Base-by-base conservation (phyloP, 2,329 filamentous ascomycete genomes). In the Ascomycota sp. region DNA sequence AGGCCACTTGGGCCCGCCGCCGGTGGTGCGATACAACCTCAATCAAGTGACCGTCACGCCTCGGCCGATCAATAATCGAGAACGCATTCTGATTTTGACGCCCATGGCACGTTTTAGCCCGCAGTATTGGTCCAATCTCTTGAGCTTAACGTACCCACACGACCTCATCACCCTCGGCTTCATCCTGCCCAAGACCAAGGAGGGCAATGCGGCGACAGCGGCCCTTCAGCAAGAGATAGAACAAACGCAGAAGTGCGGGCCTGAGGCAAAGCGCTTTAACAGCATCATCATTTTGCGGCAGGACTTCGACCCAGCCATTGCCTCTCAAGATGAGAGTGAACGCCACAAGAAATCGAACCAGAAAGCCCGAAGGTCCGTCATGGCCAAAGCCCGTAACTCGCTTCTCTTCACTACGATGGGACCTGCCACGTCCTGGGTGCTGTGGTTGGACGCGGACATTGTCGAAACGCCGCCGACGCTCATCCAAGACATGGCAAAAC, bases 361-460 rank as follows among this genome's bases (percentile, higher is more conserved):
- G 50, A 93, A 91, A 54, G 63, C 61, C 6, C 73, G 89, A 9
- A 70, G 89, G 23, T 76, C 82, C 25, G 76, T 81, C 35, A 95
- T 98, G 89, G 75, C 82, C 44, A 78, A 81, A 45, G 86, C 89
- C 23, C 75, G 89, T 38, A 98, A 98, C 50, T 91, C 80, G 31
- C 65, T 98, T 7, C 67, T 98, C 20, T 98, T 95, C 57, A 94
- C 89, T 7, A 95, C 86, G 0, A 61, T 98, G 8, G 85, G 86
- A 2, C 85, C 85, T 1, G 67, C 72, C 9, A 94, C 83, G 1
- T 89, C 82, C 0, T 98, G 89, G 89, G 85, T 98, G 22, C 63
- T 98, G 17, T 98, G 89, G 89, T 64, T 98, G 20, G 89, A 98
- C 47, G 68, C 75, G 23, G 89, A 98, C 50, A 77, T 98, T 38